A percentile compares a stretch with the other conserved stretches of the same genome.
Evolutionary conservation across 192 early-diverging fungal genomes (phyloP).

Genomic region (Coemansia sp.): DNA sequence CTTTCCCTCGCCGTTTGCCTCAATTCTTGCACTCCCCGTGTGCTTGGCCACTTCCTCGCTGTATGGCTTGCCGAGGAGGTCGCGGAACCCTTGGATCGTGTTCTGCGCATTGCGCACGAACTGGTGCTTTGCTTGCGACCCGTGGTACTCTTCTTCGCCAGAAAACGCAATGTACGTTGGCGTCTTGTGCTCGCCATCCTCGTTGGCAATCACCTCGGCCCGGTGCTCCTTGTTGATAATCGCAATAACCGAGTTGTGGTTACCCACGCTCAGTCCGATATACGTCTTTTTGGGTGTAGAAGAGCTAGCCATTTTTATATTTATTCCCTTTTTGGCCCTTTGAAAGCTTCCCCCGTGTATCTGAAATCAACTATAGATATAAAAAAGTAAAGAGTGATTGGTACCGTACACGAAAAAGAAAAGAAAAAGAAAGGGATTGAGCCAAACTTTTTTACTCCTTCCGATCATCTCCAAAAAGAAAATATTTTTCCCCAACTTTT

Average conservation of each 20-base stretch:
- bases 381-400: slow-evolving; percentile 7
- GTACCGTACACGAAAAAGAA: background rate
- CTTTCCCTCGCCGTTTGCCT: slow-evolving; percentile 58
- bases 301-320: slow-evolving; percentile 11
- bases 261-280: slow-evolving; percentile 87
- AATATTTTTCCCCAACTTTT: slow-evolving; percentile 6
- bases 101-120: slow-evolving; percentile 83
- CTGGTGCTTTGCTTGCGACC: slow-evolving; percentile 80
- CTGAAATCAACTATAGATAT: background rate
- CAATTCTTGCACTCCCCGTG: slow-evolving; percentile 56
- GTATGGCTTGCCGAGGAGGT: slow-evolving; percentile 67
- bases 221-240: slow-evolving; percentile 73
- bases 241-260: slow-evolving; percentile 79
- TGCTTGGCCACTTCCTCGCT: slow-evolving; percentile 42
- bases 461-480: background rate
- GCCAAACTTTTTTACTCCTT: background rate
- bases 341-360: slow-evolving; percentile 6
- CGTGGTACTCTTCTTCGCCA: slow-evolving; percentile 81
- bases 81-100: slow-evolving; percentile 88
- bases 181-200: slow-evolving; percentile 96
- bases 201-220: slow-evolving; percentile 93
- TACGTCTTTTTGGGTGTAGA: slow-evolving; percentile 28
- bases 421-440: background rate
- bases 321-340: background rate
- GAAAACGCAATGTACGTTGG: slow-evolving; percentile 92